phyloP scores from a whole-genome alignment of 1,284 basidiomycete genomes.

The Ceratobasidium sp. region DNA sequence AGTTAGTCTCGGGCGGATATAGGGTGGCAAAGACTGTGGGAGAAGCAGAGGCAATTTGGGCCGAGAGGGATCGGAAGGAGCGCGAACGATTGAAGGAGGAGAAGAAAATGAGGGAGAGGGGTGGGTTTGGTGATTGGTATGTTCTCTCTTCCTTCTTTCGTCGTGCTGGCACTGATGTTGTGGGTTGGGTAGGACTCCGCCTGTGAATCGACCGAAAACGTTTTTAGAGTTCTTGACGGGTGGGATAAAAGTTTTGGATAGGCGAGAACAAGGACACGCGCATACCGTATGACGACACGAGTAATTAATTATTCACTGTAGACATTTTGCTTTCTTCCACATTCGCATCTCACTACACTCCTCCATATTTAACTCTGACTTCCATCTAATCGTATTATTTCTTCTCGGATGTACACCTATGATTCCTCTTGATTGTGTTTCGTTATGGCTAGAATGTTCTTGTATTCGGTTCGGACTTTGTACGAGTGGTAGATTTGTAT shows the following conservation, averaged over 20 bases:
- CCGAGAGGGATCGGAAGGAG: slow-evolving; percentile 19
- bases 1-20: slow-evolving; percentile 14
- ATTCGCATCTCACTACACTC: too few relatives aligned
- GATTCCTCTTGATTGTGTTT: too few relatives aligned
- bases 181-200: background rate
- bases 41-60: slow-evolving; percentile 26
- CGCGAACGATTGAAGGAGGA: slow-evolving; percentile 17
- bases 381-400: too few relatives aligned
- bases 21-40: slow-evolving; percentile 23
- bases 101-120: slow-evolving; percentile 16
- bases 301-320: too few relatives aligned
- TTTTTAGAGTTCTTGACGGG: background rate
- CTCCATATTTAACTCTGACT: too few relatives aligned
- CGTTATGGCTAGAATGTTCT: too few relatives aligned
- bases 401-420: too few relatives aligned
- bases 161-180: background rate
- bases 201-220: background rate
- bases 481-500: too few relatives aligned
- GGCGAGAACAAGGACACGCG: background rate
- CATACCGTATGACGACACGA: too few relatives aligned
- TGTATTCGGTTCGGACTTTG: too few relatives aligned
- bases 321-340: too few relatives aligned
- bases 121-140: background rate
- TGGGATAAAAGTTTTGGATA: background rate
- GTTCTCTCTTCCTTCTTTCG: background rate